phyloP scores from a whole-genome alignment of 305 asterid species.

The Ajuga reptans region DNA sequence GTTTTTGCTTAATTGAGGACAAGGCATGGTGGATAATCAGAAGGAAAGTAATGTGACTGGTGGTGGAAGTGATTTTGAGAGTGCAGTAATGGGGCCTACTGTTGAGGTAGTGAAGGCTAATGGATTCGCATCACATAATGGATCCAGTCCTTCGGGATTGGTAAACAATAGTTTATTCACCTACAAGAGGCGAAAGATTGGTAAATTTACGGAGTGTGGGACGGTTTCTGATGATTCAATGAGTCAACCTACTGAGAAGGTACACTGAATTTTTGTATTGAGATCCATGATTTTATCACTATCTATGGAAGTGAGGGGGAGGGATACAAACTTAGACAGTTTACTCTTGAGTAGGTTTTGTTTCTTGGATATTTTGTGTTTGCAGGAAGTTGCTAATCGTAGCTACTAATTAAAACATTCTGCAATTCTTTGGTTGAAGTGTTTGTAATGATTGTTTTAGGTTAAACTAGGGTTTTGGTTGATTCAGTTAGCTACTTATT shows the following conservation, averaged over 20 bases:
- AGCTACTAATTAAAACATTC: background rate
- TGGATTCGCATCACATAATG: slow-evolving; percentile 27
- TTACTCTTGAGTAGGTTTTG: background rate
- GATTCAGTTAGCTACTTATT: background rate
- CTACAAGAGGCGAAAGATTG: slow-evolving; percentile 61
- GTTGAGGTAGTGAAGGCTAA: slow-evolving; percentile 29
- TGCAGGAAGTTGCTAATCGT: background rate
- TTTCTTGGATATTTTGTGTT: background rate
- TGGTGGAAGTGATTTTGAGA: slow-evolving; percentile 22
- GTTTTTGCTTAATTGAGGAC: slow-evolving; percentile 25
- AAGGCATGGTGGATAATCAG: slow-evolving; percentile 39
- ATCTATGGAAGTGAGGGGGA: background rate
- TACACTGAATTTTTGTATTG: slow-evolving; percentile 23
- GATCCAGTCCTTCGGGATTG: slow-evolving; percentile 25
- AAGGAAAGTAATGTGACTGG: slow-evolving; percentile 29
- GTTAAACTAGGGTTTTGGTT: background rate
- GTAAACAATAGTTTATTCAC: slow-evolving; percentile 33
- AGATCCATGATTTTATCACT: background rate
- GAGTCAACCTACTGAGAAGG: slow-evolving; percentile 41
- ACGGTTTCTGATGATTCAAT: slow-evolving; percentile 26
- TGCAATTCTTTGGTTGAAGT: background rate
- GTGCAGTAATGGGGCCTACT: slow-evolving; percentile 18
- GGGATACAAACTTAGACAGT: background rate
- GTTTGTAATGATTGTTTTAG: background rate
- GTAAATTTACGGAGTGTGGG: slow-evolving; percentile 25